Base-by-base conservation (phyloP, 2,329 filamentous ascomycete species). In the Alternaria angustiovoidea region DNA sequence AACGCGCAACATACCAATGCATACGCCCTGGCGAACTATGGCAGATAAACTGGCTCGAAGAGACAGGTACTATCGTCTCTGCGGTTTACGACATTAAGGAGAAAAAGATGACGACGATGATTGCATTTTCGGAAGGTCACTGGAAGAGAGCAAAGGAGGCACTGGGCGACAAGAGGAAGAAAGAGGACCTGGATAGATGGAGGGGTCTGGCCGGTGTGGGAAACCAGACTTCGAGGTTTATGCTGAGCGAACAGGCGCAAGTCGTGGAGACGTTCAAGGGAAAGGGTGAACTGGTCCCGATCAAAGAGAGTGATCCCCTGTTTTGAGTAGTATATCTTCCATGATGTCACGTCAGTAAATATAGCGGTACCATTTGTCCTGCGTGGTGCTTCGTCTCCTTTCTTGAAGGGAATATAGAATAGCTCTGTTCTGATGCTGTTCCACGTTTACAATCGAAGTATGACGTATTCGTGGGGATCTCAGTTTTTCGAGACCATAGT, bases 41-140 rank as follows among this genome's bases (percentile, higher is more conserved):
- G 86, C 86, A 88, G 66, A 82, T 84, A 63, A 87, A 85, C 60
- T 88, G 85, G 85, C 80, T 88, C 1, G 85, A 88, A 59, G 86
- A 88, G 73, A 88, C 86, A 0, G 86, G 85, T 0, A 87, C 85
- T 0, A 80, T 88, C 1, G 83, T 82, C 54, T 86, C 83, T 1
- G 71, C 86, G 0, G 84, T 87, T 1, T 88, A 85, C 64, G 85
- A 88, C 59, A 86, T 88, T 39, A 68, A 76, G 0, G 73, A 79
- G 7, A 74, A 79, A 54, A 82, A 75, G 22, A 81, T 88, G 43
- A 85, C 82, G 0, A 86, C 85, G 0, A 66, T 87, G 64, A 68
- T 88, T 6, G 83, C 78, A 0, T 88, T 88, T 62, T 85, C 82
- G 0, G 82, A 84, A 66, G 85, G 78, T 0, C 86, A 88, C 62